Conservation (phyloP, 2,329 filamentous ascomycete species). For the Xylariaceae sp. region DNA sequence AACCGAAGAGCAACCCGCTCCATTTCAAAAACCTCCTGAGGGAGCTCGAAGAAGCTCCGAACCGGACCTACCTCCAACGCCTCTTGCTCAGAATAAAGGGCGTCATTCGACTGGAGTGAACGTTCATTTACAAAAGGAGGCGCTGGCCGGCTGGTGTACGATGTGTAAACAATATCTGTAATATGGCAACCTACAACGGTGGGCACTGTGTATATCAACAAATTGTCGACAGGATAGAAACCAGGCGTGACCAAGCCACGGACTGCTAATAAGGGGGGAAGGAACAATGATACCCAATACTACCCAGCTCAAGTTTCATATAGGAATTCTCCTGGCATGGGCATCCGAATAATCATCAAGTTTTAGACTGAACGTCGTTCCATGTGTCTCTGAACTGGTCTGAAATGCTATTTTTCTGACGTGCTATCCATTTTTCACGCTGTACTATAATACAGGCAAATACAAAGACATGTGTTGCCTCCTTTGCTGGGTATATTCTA, state of each 20-base stretch:
- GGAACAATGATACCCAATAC: constrained; percentile 3
- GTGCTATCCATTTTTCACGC: constrained; percentile 3
- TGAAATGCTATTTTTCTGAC: too few relatives aligned
- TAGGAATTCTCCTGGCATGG: not conserved
- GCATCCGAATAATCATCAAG: constrained; percentile 1
- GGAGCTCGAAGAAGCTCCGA: constrained; percentile 60
- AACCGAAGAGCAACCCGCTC: constrained; percentile 57
- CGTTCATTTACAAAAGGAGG: too few relatives aligned
- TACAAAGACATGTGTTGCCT: not conserved
- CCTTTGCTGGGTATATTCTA: constrained; percentile 20
- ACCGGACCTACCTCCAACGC: constrained; percentile 47
- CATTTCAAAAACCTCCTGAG: constrained; percentile 57
- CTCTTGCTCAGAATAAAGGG: constrained; percentile 52
- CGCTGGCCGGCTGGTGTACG: too few relatives aligned
- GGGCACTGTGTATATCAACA: too few relatives aligned
- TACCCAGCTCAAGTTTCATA: not conserved
- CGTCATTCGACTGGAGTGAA: constrained; percentile 54
- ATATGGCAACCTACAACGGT: too few relatives aligned
- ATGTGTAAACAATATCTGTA: too few relatives aligned
- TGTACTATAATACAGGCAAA: constrained; percentile 7
- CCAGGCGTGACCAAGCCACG: too few relatives aligned
- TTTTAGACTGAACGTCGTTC: too few relatives aligned
- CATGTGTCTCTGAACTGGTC: too few relatives aligned
- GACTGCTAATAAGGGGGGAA: not conserved
- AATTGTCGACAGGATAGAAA: too few relatives aligned